Evolutionary conservation across 345 rosid species (phyloP).

Genomic region (Clarkia xantiana): DNA sequence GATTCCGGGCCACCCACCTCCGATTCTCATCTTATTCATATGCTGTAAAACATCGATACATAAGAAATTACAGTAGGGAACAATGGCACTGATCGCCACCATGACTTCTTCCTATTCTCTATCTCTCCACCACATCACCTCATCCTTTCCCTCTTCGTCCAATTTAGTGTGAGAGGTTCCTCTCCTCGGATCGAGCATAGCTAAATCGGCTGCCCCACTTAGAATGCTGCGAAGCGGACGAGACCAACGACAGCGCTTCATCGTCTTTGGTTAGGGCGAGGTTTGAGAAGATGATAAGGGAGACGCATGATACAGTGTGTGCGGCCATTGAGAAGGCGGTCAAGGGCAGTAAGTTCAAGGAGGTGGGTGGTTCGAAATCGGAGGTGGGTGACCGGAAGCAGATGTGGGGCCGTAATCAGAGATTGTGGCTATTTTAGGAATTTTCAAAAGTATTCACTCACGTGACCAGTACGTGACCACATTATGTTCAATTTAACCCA

Average conservation of each 20-base stretch:
- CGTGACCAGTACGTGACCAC: no score
- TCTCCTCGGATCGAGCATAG: background rate
- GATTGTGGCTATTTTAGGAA: no score
- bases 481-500: no score
- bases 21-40: no score
- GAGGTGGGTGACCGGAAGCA: no score
- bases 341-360: conserved; percentile 57
- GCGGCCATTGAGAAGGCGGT: conserved; percentile 57
- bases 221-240: conserved; percentile 33
- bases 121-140: conserved; percentile 1
- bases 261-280: conserved; percentile 43
- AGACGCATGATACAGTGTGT: conserved; percentile 69
- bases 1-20: no score
- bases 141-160: conserved; percentile 4
- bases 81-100: conserved; percentile 9
- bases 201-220: background rate
- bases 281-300: conserved; percentile 82
- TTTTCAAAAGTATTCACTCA: no score
- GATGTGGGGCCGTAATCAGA: no score
- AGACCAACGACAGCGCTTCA: conserved; percentile 9
- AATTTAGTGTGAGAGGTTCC: background rate
- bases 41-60: no score
- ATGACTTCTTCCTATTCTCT: conserved; percentile 4
- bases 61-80: no score
- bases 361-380: conserved; percentile 98